Percentiles rank a stretch among this genome's conserved stretches.
Conservation (phyloP, 2,329 filamentous ascomycete species). For the Phaeosphaeria sp. region DNA sequence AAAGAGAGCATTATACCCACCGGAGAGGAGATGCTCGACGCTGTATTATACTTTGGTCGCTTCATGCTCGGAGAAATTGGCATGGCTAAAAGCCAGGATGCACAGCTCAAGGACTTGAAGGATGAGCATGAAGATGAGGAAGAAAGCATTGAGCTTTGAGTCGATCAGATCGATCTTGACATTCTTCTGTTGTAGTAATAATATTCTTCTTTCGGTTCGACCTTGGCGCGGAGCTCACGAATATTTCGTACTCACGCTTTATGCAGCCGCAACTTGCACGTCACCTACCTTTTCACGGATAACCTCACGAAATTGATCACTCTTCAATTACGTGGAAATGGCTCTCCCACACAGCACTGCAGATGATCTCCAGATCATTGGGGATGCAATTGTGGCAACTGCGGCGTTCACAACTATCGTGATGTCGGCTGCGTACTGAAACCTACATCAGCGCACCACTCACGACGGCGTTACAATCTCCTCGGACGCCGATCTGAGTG, state of each 20-base stretch:
- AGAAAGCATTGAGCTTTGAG: slow-evolving; percentile 8
- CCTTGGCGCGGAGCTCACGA: background rate
- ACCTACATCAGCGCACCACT: background rate
- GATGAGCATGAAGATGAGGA: slow-evolving; percentile 4
- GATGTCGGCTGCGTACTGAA: background rate
- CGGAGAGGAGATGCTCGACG: slow-evolving; percentile 84
- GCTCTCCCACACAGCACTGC: background rate
- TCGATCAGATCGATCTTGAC: background rate
- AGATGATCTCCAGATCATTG: background rate
- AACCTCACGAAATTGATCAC: no score
- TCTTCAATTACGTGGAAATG: no score
- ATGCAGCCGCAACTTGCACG: no score
- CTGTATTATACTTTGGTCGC: slow-evolving; percentile 82
- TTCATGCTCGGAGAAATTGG: slow-evolving; percentile 67
- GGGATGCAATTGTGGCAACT: background rate
- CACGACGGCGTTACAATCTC: background rate
- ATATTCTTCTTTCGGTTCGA: background rate
- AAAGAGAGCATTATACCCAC: slow-evolving; percentile 87
- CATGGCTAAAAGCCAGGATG: slow-evolving; percentile 14
- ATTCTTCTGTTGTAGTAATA: slow-evolving; percentile 1
- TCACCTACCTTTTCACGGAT: no score
- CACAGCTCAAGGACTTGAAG: slow-evolving; percentile 1
- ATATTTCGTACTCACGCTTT: no score
- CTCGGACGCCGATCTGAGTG: background rate
- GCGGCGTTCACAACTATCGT: background rate